Evolutionary conservation across 2,329 filamentous ascomycete genomes (phyloP).

Genomic region (Geosmithia morbida): DNA sequence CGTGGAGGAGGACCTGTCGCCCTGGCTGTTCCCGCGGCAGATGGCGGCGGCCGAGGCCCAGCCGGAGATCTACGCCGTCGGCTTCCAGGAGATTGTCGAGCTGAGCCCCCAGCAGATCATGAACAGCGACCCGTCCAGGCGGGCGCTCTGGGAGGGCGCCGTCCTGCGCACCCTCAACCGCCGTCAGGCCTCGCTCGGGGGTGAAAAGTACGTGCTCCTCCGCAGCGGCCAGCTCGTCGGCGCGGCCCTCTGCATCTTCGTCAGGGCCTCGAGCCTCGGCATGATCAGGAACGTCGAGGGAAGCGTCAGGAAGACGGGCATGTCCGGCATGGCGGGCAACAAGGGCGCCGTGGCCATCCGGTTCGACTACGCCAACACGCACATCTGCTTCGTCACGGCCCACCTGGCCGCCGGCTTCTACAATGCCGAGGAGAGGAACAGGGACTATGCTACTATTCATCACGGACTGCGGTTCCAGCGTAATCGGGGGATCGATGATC

Average conservation of each 20-base stretch:
- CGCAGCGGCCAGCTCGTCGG: constrained; percentile 90
- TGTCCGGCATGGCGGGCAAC: constrained; percentile 96
- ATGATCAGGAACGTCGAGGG: constrained; percentile 96
- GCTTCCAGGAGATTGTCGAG: constrained; percentile 97
- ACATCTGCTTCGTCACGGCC: constrained; percentile 88
- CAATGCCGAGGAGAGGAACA: constrained; percentile 92
- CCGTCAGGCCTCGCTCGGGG: constrained; percentile 47
- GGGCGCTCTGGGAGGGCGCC: constrained; percentile 73
- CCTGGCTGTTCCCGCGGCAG: constrained; percentile 64
- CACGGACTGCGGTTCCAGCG: constrained; percentile 80
- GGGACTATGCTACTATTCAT: constrained; percentile 82
- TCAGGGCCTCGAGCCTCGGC: constrained; percentile 60
- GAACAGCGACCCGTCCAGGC: constrained; percentile 84
- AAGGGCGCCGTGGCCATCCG: constrained; percentile 95
- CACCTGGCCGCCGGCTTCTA: constrained; percentile 92
- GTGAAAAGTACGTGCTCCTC: constrained; percentile 75
- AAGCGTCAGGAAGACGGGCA: constrained; percentile 81
- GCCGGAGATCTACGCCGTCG: constrained; percentile 78
- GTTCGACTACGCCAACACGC: constrained; percentile 86
- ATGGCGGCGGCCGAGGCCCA: constrained; percentile 34
- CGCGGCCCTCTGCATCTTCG: constrained; percentile 82
- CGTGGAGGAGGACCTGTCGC: constrained; percentile 62
- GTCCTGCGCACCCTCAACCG: constrained; percentile 66
- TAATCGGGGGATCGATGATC: constrained; percentile 81
- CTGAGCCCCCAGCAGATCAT: constrained; percentile 96